Evolutionary conservation across 2,329 filamentous ascomycete genomes (phyloP), one percentile per base, ranked within the genome.

Genomic region (Tolypocladium amazonense): DNA sequence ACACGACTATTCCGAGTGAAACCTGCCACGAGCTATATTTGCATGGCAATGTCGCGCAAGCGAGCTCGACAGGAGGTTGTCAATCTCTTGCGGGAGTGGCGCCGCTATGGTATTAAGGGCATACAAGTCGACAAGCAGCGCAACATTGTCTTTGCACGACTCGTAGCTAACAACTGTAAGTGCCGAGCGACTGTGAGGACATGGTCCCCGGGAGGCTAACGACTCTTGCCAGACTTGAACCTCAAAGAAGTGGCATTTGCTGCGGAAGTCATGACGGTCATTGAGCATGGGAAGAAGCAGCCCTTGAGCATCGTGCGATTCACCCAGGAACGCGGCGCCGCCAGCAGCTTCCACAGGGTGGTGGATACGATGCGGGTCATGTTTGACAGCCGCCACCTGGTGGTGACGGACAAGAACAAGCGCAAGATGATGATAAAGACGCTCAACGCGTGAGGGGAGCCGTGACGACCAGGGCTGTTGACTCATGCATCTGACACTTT

Each of bases 191-290:
- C 30, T 5, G 20, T 20, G 7, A 4, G 3, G 15, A n/a, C 30
- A 7, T 7, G 27, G 20, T 5, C 8, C 1, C 23, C 11, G 8
- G 27, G 54, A 27, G 15, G 45, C 69, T 73, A 61, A 73, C 55
- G 4, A 47, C 6, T n/a, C 41, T 47, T 4, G 52, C 14, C 66
- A 92, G 90, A 88, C 68, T 81, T 96, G 57, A 82, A 88, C 63
- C 83, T 97, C 70, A 94, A 92, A 70, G 88, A 91, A 59, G 92
- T 97, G n/a, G 82, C 88, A 18, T 92, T 97, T 73, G 88, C 90
- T 20, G 86, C 87, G 43, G 91, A 97, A 71, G 82, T 97, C 62
- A 95, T 95, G 76, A 91, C 88, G 1, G 88, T 96, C 43, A 88
- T 96, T 62, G 90, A 96, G 75, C 89, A 94, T 69, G 90, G 90